Percentiles rank a stretch among this genome's conserved stretches.
These are phyloP conservation scores for Tilletia walkeri DNA, from an alignment of 1,284 basidiomycete genomes.

Conservation along the genomic window DNA sequence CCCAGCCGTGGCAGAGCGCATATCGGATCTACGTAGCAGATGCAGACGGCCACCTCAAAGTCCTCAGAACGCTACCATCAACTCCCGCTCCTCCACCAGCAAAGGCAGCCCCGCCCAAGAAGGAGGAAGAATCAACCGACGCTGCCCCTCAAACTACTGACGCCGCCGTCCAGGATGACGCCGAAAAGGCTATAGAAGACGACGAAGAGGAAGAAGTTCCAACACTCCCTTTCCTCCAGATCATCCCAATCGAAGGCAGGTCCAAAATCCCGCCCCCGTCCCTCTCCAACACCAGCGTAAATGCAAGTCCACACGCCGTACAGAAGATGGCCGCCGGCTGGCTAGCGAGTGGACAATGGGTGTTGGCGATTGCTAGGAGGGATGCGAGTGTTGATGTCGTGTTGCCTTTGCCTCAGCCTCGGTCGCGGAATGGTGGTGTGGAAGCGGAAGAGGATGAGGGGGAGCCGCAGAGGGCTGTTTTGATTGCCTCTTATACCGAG, in stretches of 20 bases:
- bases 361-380: constrained; percentile 41
- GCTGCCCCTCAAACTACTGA: not conserved
- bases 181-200: not conserved
- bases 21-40: constrained; percentile 36
- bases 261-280: constrained; percentile 32
- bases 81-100: constrained; percentile 12
- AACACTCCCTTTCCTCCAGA: constrained; percentile 27
- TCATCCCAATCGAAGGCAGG: constrained; percentile 27
- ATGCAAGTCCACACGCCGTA: constrained; percentile 24
- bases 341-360: constrained; percentile 24
- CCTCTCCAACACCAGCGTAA: constrained; percentile 1
- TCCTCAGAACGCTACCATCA: constrained; percentile 26
- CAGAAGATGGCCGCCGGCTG: constrained; percentile 33
- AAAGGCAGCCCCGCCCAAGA: not conserved
- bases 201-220: constrained; percentile 17
- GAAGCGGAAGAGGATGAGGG: constrained; percentile 17
- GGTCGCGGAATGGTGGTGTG: not conserved
- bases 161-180: not conserved
- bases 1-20: not conserved
- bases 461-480: constrained; percentile 25
- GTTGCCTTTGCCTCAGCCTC: constrained; percentile 25
- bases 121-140: not conserved
- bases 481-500: constrained; percentile 35
- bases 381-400: constrained; percentile 43
- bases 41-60: constrained; percentile 35